Percentiles rank a stretch among this genome's conserved stretches.
phyloP scores from a whole-genome alignment of 2,329 filamentous ascomycete genomes.

The Trichoderma polysporum region DNA sequence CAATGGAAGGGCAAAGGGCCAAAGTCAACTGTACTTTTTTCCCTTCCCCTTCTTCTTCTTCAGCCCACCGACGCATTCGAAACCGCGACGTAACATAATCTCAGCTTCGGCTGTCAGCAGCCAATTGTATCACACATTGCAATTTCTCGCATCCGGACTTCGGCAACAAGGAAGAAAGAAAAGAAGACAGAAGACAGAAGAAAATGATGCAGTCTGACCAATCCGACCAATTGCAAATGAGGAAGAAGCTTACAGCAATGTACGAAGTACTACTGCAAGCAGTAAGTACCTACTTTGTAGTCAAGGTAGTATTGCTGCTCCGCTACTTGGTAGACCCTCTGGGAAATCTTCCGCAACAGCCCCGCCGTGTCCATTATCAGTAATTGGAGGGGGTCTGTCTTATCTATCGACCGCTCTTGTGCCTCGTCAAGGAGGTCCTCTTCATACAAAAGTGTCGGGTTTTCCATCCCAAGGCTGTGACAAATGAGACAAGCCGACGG shows the following conservation, averaged over 20 bases:
- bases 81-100: not conserved
- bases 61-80: not conserved
- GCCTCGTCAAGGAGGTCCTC: not conserved
- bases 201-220: not conserved
- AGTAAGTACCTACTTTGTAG: not conserved
- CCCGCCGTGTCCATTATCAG: not conserved
- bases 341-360: not conserved
- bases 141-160: not conserved
- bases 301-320: not conserved
- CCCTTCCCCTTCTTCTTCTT: not conserved
- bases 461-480: conserved; percentile 6
- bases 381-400: not conserved
- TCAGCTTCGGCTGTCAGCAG: not conserved
- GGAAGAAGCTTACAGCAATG: too few species aligned
- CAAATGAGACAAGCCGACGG: conserved; percentile 2
- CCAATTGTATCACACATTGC: not conserved
- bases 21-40: not conserved
- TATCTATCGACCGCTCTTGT: conserved; percentile 15
- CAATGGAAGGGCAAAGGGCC: not conserved
- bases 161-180: not conserved
- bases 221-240: not conserved
- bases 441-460: conserved; percentile 7
- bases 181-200: not conserved
- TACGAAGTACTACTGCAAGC: too few species aligned
- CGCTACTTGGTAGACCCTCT: not conserved